Percentiles rank a stretch among this genome's conserved stretches.
Evolutionary conservation across 352 stramenopile species (phyloP).

Genomic region (Phytopythium cucurbitacearum): DNA sequence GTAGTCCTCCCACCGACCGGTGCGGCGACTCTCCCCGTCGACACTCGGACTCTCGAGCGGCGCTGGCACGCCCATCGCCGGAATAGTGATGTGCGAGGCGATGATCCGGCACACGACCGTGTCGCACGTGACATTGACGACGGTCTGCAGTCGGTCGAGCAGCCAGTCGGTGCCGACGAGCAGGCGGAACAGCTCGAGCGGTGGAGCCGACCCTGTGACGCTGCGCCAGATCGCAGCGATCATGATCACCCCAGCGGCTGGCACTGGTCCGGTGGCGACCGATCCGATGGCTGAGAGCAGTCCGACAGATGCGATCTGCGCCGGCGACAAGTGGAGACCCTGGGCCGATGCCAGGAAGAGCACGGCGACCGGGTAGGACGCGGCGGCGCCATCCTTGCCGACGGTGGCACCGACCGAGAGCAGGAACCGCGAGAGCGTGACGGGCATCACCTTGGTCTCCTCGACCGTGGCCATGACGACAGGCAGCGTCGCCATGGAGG

Average conservation of each 20-base stretch:
- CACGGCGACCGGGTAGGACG: conserved; percentile 63
- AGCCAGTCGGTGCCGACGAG: conserved; percentile 61
- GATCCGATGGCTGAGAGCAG: conserved; percentile 55
- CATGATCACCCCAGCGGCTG: conserved; percentile 59
- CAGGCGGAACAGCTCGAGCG: conserved; percentile 47
- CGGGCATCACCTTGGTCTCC: conserved; percentile 42
- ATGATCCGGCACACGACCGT: conserved; percentile 55
- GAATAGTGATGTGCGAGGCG: conserved; percentile 11
- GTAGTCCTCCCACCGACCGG: no score
- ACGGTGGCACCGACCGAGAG: conserved; percentile 55
- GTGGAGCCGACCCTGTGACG: conserved; percentile 29
- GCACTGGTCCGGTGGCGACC: conserved; percentile 57
- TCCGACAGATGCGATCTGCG: conserved; percentile 28
- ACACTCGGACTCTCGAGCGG: no score
- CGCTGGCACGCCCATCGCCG: neutral
- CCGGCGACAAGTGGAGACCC: conserved; percentile 1
- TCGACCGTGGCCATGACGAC: conserved; percentile 58
- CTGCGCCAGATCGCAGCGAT: conserved; percentile 69
- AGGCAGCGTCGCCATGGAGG: conserved; percentile 66
- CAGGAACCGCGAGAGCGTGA: conserved; percentile 46
- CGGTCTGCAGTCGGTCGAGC: conserved; percentile 48
- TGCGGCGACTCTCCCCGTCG: no score
- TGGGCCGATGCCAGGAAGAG: conserved; percentile 59
- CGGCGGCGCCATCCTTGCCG: conserved; percentile 60
- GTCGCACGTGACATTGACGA: conserved; percentile 61